These are phyloP conservation scores for Eimeria acervulina DNA, from an alignment of 169 alveolate genomes.

Conservation along the genomic window DNA sequence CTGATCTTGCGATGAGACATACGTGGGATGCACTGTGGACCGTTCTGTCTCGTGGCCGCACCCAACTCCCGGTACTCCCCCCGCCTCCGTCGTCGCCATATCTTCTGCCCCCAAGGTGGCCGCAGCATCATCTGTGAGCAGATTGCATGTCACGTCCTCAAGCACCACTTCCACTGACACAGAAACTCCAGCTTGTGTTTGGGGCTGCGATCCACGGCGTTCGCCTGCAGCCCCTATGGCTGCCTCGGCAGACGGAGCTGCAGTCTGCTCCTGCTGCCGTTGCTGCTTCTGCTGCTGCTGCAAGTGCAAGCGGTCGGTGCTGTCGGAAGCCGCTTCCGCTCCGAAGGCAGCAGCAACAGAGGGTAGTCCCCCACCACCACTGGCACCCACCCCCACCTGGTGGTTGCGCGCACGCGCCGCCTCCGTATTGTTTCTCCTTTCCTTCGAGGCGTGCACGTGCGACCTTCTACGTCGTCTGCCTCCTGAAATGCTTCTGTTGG, in stretches of 20 bases:
- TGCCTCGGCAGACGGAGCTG: neutral
- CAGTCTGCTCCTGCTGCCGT: neutral
- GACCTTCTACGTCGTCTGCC: constrained; percentile 40
- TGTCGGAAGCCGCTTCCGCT: neutral
- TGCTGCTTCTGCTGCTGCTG: constrained; percentile 55
- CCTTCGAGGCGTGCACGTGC: neutral
- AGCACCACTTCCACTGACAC: constrained; percentile 59
- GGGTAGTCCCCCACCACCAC: constrained; percentile 17
- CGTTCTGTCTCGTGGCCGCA: neutral
- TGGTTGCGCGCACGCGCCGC: neutral
- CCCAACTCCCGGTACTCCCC: neutral
- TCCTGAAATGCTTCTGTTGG: neutral
- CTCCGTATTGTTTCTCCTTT: neutral
- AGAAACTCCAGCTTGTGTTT: neutral
- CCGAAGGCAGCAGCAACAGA: neutral
- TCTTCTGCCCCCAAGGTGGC: constrained; percentile 22
- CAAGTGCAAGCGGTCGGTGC: neutral
- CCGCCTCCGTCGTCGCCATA: neutral
- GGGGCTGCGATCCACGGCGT: neutral
- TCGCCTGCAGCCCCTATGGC: constrained; percentile 26
- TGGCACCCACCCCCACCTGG: neutral
- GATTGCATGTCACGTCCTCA: constrained; percentile 69
- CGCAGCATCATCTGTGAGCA: constrained; percentile 64
- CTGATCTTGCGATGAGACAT: constrained; percentile 16
- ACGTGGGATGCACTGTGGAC: constrained; percentile 22